Evolutionary conservation across 805 yeast species (phyloP).

Genomic region (Metschnikowia koreensis): DNA sequence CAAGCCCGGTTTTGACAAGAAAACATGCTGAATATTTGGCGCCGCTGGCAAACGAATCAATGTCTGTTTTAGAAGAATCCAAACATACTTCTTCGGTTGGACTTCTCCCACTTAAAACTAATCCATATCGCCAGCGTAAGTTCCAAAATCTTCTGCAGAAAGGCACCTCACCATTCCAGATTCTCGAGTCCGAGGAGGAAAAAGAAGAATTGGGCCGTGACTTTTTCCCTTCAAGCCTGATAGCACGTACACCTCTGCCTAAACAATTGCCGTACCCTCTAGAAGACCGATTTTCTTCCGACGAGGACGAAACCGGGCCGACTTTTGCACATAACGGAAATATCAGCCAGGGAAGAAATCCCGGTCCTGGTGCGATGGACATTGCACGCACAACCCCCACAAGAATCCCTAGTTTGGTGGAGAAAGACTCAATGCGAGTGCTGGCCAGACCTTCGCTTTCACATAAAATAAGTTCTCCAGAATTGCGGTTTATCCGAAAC

Average conservation of each 20-base stretch:
- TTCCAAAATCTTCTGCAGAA: conserved; percentile 20
- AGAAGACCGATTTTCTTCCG: conserved; percentile 6
- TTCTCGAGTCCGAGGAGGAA: conserved; percentile 3
- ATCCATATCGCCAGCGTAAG: conserved; percentile 9
- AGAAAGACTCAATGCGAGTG: conserved; percentile 7
- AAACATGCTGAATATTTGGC: background rate
- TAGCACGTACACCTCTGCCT: conserved; percentile 1
- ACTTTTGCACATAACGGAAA: background rate
- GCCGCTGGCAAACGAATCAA: background rate
- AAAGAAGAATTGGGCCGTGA: background rate
- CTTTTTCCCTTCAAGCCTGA: background rate
- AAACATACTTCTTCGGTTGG: background rate
- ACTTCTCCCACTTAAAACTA: background rate
- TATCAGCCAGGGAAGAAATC: background rate
- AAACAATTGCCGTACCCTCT: conserved; percentile 10
- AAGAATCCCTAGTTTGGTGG: conserved; percentile 14
- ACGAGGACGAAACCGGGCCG: conserved; percentile 1
- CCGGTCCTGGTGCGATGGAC: background rate
- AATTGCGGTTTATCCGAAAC: conserved; percentile 9
- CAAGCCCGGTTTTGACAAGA: background rate
- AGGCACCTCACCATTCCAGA: conserved; percentile 11
- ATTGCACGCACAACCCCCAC: conserved; percentile 13
- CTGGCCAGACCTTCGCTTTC: conserved; percentile 1
- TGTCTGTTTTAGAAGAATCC: background rate
- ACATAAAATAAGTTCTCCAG: conserved; percentile 8